Conservation (phyloP, 495 filamentous ascomycete species). For the Cercophora scortea region DNA sequence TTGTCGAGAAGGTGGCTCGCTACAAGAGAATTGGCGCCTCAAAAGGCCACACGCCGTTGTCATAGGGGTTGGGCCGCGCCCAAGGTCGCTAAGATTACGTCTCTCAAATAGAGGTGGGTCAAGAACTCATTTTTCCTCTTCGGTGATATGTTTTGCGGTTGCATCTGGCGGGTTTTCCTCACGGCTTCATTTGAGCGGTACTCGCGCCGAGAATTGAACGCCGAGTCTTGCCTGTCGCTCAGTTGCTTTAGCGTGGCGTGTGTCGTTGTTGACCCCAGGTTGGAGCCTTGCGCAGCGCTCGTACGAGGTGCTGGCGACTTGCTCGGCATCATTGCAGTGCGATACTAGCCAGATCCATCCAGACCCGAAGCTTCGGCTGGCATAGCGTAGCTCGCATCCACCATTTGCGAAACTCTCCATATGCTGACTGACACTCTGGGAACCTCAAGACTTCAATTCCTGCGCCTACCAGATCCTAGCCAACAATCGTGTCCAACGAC, state of each 20-base stretch:
- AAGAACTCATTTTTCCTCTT: not conserved
- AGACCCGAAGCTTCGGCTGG: no score
- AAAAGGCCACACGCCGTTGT: slow-evolving; percentile 12
- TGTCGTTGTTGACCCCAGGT: no score
- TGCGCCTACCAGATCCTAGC: not conserved
- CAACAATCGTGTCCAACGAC: slow-evolving; percentile 4
- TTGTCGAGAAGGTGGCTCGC: slow-evolving; percentile 5
- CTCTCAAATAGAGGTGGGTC: slow-evolving; percentile 13
- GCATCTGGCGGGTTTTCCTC: not conserved
- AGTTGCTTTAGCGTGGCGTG: no score
- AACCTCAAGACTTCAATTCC: not conserved
- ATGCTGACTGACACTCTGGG: not conserved
- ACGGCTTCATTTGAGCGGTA: no score
- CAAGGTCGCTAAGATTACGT: slow-evolving; percentile 4
- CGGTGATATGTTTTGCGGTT: not conserved
- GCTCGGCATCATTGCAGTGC: no score
- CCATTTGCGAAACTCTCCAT: not conserved
- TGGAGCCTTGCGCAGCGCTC: no score
- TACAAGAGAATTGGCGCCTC: slow-evolving; percentile 13
- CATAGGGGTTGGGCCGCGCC: slow-evolving; percentile 18
- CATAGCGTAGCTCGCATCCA: not conserved
- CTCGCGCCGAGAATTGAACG: no score
- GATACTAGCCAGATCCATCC: no score
- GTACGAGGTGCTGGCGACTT: no score
- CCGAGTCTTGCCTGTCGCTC: no score